phyloP scores from a whole-genome alignment of 1,284 basidiomycete species.

The Naganishia liquefaciens region DNA sequence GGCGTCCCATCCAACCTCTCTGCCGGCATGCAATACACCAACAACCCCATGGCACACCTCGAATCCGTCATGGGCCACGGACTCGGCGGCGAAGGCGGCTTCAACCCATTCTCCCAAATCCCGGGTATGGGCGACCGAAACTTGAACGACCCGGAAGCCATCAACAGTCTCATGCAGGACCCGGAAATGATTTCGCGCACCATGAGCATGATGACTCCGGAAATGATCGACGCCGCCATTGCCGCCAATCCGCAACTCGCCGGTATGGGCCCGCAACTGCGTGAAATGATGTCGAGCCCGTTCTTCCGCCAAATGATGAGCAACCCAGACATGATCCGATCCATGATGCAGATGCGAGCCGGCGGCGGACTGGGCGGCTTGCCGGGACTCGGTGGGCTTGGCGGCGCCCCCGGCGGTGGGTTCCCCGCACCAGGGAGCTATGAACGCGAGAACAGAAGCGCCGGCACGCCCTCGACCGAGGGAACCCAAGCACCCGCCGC shows the following conservation, averaged over 20 bases:
- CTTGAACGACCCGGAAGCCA: conserved; percentile 84
- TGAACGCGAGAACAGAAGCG: conserved; percentile 34
- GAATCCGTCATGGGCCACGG: conserved; percentile 45
- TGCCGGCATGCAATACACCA: conserved; percentile 47
- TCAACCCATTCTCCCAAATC: conserved; percentile 85
- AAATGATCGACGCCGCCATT: conserved; percentile 78
- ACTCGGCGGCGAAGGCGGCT: conserved; percentile 53
- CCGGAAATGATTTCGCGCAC: conserved; percentile 77
- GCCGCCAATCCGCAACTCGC: conserved; percentile 76
- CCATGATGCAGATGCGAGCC: conserved; percentile 75
- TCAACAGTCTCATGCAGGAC: conserved; percentile 78
- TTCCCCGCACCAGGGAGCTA: conserved; percentile 29
- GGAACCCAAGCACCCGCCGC: conserved; percentile 21
- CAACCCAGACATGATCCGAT: conserved; percentile 72
- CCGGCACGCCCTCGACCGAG: conserved; percentile 48
- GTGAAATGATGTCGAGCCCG: conserved; percentile 76
- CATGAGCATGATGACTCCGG: conserved; percentile 71
- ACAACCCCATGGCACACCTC: conserved; percentile 50
- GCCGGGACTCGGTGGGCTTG: conserved; percentile 42
- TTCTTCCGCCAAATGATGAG: conserved; percentile 78
- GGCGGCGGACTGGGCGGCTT: conserved; percentile 38
- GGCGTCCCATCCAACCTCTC: conserved; percentile 41
- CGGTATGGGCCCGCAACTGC: conserved; percentile 74
- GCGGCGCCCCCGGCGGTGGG: conserved; percentile 35
- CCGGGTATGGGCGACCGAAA: conserved; percentile 64